Percentiles rank a stretch among this genome's conserved stretches.
phyloP scores from a whole-genome alignment of 306 rosid genomes.

The Cucurbita pepo region DNA sequence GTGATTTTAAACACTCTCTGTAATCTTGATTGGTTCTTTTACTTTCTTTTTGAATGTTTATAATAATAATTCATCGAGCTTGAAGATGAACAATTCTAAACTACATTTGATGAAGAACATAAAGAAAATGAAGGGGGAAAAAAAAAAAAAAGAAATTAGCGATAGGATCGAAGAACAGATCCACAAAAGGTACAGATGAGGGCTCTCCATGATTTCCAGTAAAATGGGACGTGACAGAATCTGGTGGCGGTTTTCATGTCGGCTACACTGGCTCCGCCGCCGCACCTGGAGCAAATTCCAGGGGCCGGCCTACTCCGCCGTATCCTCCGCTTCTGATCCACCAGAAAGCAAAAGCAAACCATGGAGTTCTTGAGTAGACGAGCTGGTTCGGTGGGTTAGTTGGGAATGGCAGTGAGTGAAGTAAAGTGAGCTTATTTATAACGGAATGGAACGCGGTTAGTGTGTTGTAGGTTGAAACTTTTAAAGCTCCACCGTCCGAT shows the following conservation, averaged over 20 bases:
- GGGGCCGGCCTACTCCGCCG: constrained; percentile 68
- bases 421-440: not conserved
- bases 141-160: not conserved
- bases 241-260: constrained; percentile 56
- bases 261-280: constrained; percentile 72
- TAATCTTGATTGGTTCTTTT: too few relatives aligned
- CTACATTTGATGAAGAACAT: not conserved
- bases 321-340: constrained; percentile 45
- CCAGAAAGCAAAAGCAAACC: constrained; percentile 77
- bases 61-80: too few relatives aligned
- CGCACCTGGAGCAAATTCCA: constrained; percentile 62
- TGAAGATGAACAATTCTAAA: not conserved
- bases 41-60: too few relatives aligned
- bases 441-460: not conserved
- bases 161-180: constrained; percentile 52
- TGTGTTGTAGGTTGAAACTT: not conserved
- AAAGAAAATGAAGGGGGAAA: not conserved
- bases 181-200: constrained; percentile 73
- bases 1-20: not conserved
- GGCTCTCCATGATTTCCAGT: constrained; percentile 56
- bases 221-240: constrained; percentile 52
- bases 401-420: not conserved
- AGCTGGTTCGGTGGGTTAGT: not conserved
- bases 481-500: not conserved
- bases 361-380: constrained; percentile 6